Base-by-base conservation (phyloP, 1,284 basidiomycete species). In the Rhodotorula glutinis region DNA sequence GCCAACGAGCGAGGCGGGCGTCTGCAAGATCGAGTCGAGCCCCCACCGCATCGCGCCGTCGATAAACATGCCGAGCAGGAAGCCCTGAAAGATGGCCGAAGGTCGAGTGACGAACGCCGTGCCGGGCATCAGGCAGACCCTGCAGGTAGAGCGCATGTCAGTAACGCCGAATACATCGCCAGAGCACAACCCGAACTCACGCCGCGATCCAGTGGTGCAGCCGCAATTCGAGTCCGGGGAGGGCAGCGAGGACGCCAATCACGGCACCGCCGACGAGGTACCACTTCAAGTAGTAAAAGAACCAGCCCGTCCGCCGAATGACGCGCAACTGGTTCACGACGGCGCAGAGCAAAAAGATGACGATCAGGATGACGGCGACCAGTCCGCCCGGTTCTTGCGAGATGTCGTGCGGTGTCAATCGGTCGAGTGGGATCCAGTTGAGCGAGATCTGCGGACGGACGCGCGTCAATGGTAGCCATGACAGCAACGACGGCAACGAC, bases 61-160 rank as follows among this genome's bases (percentile, higher is more conserved):
- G 49, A 79, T 74, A 78, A 91, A 92, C 80, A 92, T 84, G 17
- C 92, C 91, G 43, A 92, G 81, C 14, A 92, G 78, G 74, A 92
- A 87, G 1, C 87, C 89, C 78, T 91, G 88, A 76, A 88, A 88
- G 53, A 91, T 83, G 0, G 88, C 86, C 10, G 87, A 90, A 30
- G 88, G 80, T 44, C 90, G 82, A 25, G 90, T 93, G 0, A 89
- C 88, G 75, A 91, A 91, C 3, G 85, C 90, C 17, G 88, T 90
- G 4, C 85, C 86, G 29, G 90, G 89, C 46, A 92, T 83, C 64
- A 92, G 81, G 13, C 84, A 82, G 76, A 92, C 87, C 0, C 85
- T 56, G 89, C 81, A 68, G 92, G 7, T 5, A 38, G 85, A 75
- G 91, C 91, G 61, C 76, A 71, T 63, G 17, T 44, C 21, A 74